These are phyloP conservation scores for Nicotiana undulata DNA, from an alignment of 257 asterid genomes.

Conservation along the genomic window DNA sequence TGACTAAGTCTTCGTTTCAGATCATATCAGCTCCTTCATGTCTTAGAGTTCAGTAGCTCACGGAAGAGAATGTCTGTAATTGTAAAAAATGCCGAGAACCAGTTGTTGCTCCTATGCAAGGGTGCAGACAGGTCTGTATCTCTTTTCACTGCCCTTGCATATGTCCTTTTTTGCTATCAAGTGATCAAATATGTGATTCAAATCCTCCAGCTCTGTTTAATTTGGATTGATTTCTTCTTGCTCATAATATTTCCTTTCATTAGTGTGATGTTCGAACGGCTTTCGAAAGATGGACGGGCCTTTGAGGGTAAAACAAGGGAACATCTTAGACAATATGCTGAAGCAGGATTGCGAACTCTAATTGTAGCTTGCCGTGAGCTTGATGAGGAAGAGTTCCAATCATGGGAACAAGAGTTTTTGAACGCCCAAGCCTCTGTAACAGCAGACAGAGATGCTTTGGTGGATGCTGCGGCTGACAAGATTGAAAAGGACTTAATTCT, in stretches of 20 bases:
- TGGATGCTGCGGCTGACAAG: constrained; percentile 77
- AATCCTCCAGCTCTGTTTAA: constrained; percentile 5
- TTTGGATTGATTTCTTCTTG: not conserved
- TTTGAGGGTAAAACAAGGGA: constrained; percentile 48
- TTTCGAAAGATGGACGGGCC: constrained; percentile 38
- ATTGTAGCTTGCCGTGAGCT: constrained; percentile 83
- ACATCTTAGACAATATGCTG: constrained; percentile 72
- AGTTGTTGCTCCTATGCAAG: constrained; percentile 79
- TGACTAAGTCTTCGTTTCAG: constrained; percentile 39
- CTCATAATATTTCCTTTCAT: constrained; percentile 16
- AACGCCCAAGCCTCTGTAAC: constrained; percentile 56
- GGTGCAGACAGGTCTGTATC: constrained; percentile 84
- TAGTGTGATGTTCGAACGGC: constrained; percentile 86
- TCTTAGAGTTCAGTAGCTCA: constrained; percentile 90
- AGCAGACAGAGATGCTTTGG: constrained; percentile 64
- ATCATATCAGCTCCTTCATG: constrained; percentile 67
- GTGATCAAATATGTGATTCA: constrained; percentile 2
- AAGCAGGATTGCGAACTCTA: constrained; percentile 87
- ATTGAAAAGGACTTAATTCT: constrained; percentile 71
- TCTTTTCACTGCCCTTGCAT: not conserved
- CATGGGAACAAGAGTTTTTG: constrained; percentile 73
- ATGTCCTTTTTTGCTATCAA: not conserved
- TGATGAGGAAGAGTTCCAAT: constrained; percentile 51
- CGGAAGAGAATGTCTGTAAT: constrained; percentile 95
- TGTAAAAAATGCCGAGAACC: constrained; percentile 54